Evolutionary conservation across 2,329 filamentous ascomycete species (phyloP).

Genomic region (Phyllachora maydis): DNA sequence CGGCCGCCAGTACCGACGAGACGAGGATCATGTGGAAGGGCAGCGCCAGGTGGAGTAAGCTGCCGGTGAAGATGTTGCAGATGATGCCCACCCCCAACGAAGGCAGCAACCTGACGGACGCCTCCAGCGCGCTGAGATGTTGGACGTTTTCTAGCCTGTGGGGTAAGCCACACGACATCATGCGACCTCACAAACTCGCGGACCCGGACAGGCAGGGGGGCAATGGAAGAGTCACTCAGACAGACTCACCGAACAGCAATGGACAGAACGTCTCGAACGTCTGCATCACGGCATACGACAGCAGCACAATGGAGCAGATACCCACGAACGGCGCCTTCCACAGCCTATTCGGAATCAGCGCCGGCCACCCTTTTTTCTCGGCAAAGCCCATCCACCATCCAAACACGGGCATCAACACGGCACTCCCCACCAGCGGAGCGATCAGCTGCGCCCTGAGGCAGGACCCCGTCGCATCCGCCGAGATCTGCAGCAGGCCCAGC

Average conservation of each 20-base stretch:
- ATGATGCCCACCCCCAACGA: constrained; percentile 19
- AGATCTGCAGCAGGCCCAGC: no score
- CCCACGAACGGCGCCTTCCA: constrained; percentile 34
- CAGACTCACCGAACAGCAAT: constrained; percentile 19
- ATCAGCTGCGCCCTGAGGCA: no score
- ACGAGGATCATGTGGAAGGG: constrained; percentile 17
- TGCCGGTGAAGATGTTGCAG: constrained; percentile 19
- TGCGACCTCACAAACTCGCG: neutral
- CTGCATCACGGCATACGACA: constrained; percentile 23
- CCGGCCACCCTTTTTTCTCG: constrained; percentile 20
- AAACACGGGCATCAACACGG: constrained; percentile 24
- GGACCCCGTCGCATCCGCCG: no score
- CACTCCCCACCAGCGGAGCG: no score
- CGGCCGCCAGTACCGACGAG: constrained; percentile 18
- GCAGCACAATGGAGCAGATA: constrained; percentile 27
- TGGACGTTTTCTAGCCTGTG: constrained; percentile 30
- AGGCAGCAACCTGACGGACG: constrained; percentile 23
- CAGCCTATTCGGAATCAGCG: constrained; percentile 39
- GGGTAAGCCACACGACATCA: neutral
- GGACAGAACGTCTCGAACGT: constrained; percentile 23
- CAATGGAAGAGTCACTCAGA: constrained; percentile 1
- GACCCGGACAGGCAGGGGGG: constrained; percentile 4
- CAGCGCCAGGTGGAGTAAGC: constrained; percentile 20
- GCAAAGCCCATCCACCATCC: constrained; percentile 30
- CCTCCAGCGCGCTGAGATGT: constrained; percentile 18